Percentiles rank a stretch among this genome's conserved stretches.
Conservation (phyloP, 176 grass and related monocot species). For the Echinochloa phyllopogon region DNA sequence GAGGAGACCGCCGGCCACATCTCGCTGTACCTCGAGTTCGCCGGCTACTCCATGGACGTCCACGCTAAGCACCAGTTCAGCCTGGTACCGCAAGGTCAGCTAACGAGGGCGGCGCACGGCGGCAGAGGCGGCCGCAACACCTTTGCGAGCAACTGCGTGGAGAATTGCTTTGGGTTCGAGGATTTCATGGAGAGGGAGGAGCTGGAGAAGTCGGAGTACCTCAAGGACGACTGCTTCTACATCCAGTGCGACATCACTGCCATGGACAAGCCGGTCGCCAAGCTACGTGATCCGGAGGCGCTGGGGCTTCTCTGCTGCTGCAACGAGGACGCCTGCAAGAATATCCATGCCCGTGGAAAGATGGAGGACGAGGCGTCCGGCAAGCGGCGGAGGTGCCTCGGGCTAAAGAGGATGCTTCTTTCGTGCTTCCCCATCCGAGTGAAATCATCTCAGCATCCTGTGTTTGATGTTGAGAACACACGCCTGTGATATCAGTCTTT, state of each 20-base stretch:
- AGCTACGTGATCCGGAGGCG: neutral
- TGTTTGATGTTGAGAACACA: neutral
- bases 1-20: neutral
- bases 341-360: neutral
- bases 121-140: neutral
- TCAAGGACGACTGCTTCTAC: neutral
- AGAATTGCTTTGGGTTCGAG: neutral
- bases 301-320: neutral
- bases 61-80: neutral
- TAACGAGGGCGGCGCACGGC: neutral
- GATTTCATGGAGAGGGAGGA: neutral
- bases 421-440: neutral
- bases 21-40: neutral
- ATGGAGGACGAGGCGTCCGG: neutral
- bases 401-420: neutral
- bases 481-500: neutral
- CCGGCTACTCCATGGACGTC: neutral
- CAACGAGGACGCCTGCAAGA: neutral
- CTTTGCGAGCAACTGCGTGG: neutral
- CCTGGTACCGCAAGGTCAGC: neutral
- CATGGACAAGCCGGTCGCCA: neutral
- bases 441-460: neutral
- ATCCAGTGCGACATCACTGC: slow-evolving; percentile 1
- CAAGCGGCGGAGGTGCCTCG: neutral
- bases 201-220: neutral